phyloP scores from a whole-genome alignment of 2,329 filamentous ascomycete species.

The Phyllosticta citribraziliensis region DNA sequence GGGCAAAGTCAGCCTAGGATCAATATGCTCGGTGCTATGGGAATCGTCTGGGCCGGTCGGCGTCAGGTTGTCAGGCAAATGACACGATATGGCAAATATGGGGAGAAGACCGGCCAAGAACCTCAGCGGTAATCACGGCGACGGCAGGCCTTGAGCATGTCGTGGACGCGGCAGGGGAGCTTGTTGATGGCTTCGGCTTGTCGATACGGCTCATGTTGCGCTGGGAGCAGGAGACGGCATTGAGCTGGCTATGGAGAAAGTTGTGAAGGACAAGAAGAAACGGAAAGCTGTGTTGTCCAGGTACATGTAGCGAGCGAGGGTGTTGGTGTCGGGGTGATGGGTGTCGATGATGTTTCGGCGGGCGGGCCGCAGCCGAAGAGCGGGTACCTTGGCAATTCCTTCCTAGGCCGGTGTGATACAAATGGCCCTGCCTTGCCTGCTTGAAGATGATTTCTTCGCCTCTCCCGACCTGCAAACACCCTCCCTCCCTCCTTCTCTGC shows the following conservation, averaged over 20 bases:
- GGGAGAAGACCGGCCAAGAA: neutral
- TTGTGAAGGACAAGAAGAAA: no score
- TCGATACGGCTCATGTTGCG: neutral
- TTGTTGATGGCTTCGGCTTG: neutral
- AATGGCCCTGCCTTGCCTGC: neutral
- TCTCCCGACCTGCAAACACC: neutral
- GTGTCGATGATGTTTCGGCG: no score
- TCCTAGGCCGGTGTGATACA: neutral
- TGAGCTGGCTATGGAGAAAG: neutral
- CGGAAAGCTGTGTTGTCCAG: no score
- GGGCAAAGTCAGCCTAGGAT: no score
- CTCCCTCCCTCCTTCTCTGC: neutral
- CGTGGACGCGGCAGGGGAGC: neutral
- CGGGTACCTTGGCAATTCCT: neutral
- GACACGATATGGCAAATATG: neutral
- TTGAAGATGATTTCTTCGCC: neutral
- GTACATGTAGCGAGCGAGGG: no score
- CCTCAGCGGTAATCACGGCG: neutral
- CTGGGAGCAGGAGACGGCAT: neutral
- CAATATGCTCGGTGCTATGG: no score
- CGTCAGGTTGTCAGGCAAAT: no score
- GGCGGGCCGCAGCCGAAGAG: no score
- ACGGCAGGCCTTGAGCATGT: neutral
- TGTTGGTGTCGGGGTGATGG: no score
- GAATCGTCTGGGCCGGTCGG: no score